These are phyloP conservation scores for Paramyrothecium sp. DNA, from an alignment of 2,329 filamentous ascomycete species.

Conservation along the genomic window DNA sequence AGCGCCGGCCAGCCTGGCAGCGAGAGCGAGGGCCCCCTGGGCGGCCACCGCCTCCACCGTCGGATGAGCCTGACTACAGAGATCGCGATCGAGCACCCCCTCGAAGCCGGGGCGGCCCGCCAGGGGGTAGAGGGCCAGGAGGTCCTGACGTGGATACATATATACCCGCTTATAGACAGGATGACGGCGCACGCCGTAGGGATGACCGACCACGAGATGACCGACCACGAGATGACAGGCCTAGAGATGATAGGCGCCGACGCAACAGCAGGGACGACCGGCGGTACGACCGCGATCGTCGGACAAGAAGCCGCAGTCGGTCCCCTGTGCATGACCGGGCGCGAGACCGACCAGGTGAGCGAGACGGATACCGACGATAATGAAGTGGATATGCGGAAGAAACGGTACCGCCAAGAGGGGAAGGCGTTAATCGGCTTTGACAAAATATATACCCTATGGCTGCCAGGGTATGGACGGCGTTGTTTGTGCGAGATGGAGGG, in stretches of 20 bases:
- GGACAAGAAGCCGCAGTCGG: slow-evolving; percentile 38
- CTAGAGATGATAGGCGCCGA: slow-evolving; percentile 24
- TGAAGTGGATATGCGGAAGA: slow-evolving; percentile 1
- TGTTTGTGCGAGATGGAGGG: neutral
- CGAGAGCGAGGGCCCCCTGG: slow-evolving; percentile 51
- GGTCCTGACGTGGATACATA: slow-evolving; percentile 45
- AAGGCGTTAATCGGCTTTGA: slow-evolving; percentile 15
- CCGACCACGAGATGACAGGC: slow-evolving; percentile 27
- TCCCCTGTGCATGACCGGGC: slow-evolving; percentile 36
- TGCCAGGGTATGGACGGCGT: neutral
- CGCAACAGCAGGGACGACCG: slow-evolving; percentile 33
- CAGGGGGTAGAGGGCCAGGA: slow-evolving; percentile 21
- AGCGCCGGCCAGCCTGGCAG: slow-evolving; percentile 54
- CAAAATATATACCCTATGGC: neutral
- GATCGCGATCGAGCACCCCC: slow-evolving; percentile 36
- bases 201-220: slow-evolving; percentile 27
- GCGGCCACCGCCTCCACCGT: slow-evolving; percentile 43
- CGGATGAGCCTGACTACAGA: slow-evolving; percentile 35
- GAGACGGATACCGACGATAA: slow-evolving; percentile 51
- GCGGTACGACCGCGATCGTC: slow-evolving; percentile 39
- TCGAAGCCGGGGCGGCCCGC: slow-evolving; percentile 28
- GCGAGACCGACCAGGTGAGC: slow-evolving; percentile 40
- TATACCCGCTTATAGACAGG: slow-evolving; percentile 44
- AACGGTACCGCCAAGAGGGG: neutral
- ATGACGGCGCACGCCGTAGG: slow-evolving; percentile 30